These are phyloP conservation scores for Arthrobotrys megalospora DNA, from an alignment of 2,329 filamentous ascomycete genomes.

Conservation along the genomic window DNA sequence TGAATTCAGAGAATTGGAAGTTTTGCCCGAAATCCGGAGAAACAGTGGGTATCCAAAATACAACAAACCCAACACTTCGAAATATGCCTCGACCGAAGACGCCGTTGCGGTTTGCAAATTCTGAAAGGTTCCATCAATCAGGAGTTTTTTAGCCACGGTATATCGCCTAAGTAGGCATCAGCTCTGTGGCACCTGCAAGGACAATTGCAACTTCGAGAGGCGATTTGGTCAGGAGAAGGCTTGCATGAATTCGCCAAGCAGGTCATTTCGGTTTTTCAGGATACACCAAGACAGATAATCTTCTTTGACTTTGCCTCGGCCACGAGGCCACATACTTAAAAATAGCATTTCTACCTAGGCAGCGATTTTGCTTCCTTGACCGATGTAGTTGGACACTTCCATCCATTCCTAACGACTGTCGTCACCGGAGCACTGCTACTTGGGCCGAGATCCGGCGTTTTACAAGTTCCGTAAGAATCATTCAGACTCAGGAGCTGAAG, in stretches of 20 bases:
- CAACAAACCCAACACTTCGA: slow-evolving; percentile 16
- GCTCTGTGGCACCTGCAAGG: not conserved
- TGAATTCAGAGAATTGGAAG: slow-evolving; percentile 2
- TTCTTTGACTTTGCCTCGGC: slow-evolving; percentile 12
- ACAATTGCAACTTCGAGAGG: not conserved
- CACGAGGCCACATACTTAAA: not conserved
- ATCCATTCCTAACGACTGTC: not conserved
- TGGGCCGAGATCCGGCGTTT: no score
- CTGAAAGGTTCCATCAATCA: not conserved
- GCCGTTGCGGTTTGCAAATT: not conserved
- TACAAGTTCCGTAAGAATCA: no score
- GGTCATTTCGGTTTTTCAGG: slow-evolving; percentile 5
- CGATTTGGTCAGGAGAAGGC: not conserved
- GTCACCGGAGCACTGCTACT: not conserved
- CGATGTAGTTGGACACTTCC: not conserved
- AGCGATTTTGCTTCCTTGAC: not conserved
- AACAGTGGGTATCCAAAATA: not conserved
- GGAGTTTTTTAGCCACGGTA: not conserved
- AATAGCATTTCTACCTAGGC: not conserved
- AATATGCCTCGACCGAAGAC: not conserved
- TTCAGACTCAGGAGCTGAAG: no score
- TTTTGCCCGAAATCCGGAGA: slow-evolving; percentile 16
- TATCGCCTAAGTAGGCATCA: not conserved
- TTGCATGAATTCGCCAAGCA: slow-evolving; percentile 18
- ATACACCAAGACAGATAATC: slow-evolving; percentile 10